These are phyloP conservation scores for Salinomyces thailandicus DNA, from an alignment of 2,329 filamentous ascomycete species.

Conservation along the genomic window DNA sequence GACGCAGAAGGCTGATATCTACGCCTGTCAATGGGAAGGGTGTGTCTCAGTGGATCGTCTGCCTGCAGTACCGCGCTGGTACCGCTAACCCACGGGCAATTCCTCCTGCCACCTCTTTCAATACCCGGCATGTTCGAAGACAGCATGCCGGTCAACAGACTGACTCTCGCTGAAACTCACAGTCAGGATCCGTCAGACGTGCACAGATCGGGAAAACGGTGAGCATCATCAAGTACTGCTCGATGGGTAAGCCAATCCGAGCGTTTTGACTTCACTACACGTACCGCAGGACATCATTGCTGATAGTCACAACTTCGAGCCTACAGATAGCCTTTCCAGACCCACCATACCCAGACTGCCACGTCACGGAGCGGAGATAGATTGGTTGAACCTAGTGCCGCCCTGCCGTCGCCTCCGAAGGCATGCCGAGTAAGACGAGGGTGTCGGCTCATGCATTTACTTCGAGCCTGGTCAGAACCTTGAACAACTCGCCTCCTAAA, in stretches of 20 bases:
- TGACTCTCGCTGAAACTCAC: too few species aligned
- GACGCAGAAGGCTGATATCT: conserved; percentile 9
- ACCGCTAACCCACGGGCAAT: conserved; percentile 12
- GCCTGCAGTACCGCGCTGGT: conserved; percentile 10
- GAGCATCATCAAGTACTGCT: conserved; percentile 3
- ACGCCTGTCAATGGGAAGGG: conserved; percentile 8
- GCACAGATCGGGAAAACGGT: conserved; percentile 7
- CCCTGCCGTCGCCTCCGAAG: conserved; percentile 23
- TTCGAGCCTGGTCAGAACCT: conserved; percentile 14
- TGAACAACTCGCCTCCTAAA: conserved; percentile 21
- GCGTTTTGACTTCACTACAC: conserved; percentile 6
- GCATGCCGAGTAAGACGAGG: conserved; percentile 4
- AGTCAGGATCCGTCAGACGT: too few species aligned
- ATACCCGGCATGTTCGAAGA: background rate
- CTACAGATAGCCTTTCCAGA: conserved; percentile 19
- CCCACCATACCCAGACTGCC: conserved; percentile 32
- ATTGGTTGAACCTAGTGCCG: conserved; percentile 38
- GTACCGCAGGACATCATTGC: conserved; percentile 12
- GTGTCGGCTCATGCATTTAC: conserved; percentile 10
- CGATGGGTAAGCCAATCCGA: conserved; percentile 9
- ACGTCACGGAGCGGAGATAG: conserved; percentile 44
- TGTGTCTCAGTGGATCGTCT: conserved; percentile 10
- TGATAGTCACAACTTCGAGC: conserved; percentile 14
- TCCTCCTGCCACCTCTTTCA: conserved; percentile 2
- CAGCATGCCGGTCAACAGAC: too few species aligned